phyloP scores from a whole-genome alignment of 2,329 filamentous ascomycete genomes.

The Talaromyces albobiverticillius region DNA sequence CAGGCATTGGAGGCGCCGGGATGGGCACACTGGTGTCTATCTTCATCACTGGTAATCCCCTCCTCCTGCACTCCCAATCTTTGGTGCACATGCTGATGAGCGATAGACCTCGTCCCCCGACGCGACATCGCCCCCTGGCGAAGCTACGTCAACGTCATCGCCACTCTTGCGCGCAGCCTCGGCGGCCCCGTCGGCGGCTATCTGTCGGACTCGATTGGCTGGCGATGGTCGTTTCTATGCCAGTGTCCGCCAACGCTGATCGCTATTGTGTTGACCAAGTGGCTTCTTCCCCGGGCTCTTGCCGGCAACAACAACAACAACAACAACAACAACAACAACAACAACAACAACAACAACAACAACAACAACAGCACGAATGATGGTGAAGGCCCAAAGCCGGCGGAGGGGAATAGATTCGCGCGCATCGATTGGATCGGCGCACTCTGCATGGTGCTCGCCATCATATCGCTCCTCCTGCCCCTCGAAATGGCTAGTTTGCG shows the following conservation, averaged over 20 bases:
- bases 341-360: no score
- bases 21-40: constrained; percentile 46
- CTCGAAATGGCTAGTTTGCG: constrained; percentile 50
- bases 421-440: constrained; percentile 61
- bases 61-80: no score
- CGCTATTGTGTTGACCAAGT: neutral
- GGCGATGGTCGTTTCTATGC: constrained; percentile 54
- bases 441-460: constrained; percentile 41
- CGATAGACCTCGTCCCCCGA: constrained; percentile 48
- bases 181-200: constrained; percentile 59
- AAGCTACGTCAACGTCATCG: constrained; percentile 51
- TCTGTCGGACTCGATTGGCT: constrained; percentile 61
- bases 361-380: no score
- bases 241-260: neutral
- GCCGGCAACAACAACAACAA: neutral
- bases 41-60: constrained; percentile 38
- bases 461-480: constrained; percentile 44
- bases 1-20: constrained; percentile 45
- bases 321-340: no score
- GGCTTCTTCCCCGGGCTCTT: neutral
- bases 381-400: no score
- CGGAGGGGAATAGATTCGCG: no score
- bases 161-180: constrained; percentile 48
- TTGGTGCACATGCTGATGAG: no score
- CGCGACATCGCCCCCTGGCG: constrained; percentile 48